Percentiles rank a stretch among this genome's conserved stretches.
Evolutionary conservation across 768 basidiomycete species (phyloP).

Genomic region (Podaxis carcinomalis): DNA sequence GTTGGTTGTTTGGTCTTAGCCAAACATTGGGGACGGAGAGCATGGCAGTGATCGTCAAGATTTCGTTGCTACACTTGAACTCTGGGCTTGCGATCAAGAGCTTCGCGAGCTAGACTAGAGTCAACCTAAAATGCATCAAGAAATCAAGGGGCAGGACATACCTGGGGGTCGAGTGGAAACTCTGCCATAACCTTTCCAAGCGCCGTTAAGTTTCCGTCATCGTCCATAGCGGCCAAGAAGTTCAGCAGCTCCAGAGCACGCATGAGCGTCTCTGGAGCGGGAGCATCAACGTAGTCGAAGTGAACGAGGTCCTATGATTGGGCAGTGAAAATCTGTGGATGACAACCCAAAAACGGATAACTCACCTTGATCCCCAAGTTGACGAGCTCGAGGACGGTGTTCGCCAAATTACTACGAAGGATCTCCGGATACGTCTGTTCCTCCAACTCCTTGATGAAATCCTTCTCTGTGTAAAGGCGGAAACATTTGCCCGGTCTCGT

Average conservation of each 20-base stretch:
- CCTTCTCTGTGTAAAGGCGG: slow-evolving; percentile 93
- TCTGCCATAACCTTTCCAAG: slow-evolving; percentile 94
- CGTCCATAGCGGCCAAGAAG: slow-evolving; percentile 87
- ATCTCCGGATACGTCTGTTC: slow-evolving; percentile 99
- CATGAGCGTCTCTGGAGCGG: slow-evolving; percentile 96
- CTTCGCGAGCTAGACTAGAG: slow-evolving; percentile 65
- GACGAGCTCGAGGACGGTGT: slow-evolving; percentile 88
- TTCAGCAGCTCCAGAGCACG: slow-evolving; percentile 92
- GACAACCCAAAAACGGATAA: background rate
- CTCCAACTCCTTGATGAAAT: slow-evolving; percentile 93
- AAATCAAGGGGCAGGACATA: slow-evolving; percentile 23
- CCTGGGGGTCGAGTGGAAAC: slow-evolving; percentile 98
- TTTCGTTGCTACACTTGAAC: slow-evolving; percentile 94
- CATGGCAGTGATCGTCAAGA: slow-evolving; percentile 94
- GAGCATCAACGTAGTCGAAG: slow-evolving; percentile 90
- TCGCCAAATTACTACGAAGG: slow-evolving; percentile 87
- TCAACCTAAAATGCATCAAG: background rate
- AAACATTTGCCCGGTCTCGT: slow-evolving; percentile 98
- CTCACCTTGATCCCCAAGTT: slow-evolving; percentile 87
- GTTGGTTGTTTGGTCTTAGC: slow-evolving; percentile 82
- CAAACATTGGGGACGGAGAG: slow-evolving; percentile 96
- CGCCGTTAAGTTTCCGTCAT: slow-evolving; percentile 86
- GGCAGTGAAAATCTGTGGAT: background rate
- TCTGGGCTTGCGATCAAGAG: slow-evolving; percentile 93
- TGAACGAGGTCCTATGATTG: slow-evolving; percentile 65